Evolutionary conservation across 306 rosid species (phyloP).

Genomic region (Ormosia semicastrata): DNA sequence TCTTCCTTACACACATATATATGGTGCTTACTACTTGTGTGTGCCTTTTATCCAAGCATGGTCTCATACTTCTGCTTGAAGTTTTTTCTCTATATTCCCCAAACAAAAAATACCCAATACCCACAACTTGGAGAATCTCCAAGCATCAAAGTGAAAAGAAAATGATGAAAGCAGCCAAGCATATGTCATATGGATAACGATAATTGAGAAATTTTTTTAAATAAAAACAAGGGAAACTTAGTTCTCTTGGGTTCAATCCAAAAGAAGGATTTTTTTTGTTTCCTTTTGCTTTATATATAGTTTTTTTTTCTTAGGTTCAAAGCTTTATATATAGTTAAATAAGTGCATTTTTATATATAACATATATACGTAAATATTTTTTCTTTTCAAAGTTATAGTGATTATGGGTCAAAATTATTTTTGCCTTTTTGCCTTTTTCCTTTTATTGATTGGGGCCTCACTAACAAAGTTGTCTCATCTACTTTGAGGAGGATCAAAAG

Average conservation of each 20-base stretch:
- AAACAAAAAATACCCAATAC: conserved; percentile 41
- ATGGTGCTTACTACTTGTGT: conserved; percentile 5
- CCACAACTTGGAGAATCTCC: conserved; percentile 64
- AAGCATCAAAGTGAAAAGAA: conserved; percentile 52
- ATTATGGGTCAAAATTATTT: conserved; percentile 73
- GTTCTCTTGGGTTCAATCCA: conserved; percentile 50
- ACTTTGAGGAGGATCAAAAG: conserved; percentile 66
- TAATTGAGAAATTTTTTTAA: conserved; percentile 19
- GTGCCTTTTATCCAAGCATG: conserved; percentile 39
- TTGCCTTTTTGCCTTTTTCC: conserved; percentile 42
- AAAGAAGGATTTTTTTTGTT: conserved; percentile 52
- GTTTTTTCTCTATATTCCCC: conserved; percentile 57
- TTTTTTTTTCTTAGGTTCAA: no score
- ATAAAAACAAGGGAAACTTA: conserved; percentile 13
- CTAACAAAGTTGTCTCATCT: conserved; percentile 74
- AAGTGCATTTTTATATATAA: background rate
- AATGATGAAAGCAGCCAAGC: conserved; percentile 43
- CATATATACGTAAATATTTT: background rate
- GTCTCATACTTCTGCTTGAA: conserved; percentile 49
- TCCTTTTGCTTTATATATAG: conserved; percentile 37
- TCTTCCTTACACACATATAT: background rate
- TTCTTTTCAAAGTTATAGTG: conserved; percentile 52
- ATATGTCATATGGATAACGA: conserved; percentile 60
- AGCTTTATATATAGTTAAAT: background rate
- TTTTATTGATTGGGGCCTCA: conserved; percentile 66